Percentiles rank a stretch among this genome's conserved stretches.
These are phyloP conservation scores for Lippia alba DNA, from an alignment of 305 asterid genomes.

Conservation along the genomic window DNA sequence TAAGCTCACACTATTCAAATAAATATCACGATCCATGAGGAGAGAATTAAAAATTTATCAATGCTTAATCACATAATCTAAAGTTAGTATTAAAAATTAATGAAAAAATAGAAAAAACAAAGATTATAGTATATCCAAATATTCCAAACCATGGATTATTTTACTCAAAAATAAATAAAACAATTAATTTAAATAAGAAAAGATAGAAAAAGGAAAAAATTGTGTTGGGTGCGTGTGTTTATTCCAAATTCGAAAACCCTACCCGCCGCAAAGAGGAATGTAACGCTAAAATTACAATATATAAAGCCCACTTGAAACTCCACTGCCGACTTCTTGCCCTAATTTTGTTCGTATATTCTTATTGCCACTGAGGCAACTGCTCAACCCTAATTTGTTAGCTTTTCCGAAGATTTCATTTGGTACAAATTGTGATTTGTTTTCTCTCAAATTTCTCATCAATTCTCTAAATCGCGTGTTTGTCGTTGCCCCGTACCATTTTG, in stretches of 20 bases:
- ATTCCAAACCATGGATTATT: too few species aligned
- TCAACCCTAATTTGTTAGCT: conserved; percentile 38
- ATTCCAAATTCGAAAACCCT: conserved; percentile 24
- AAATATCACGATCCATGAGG: too few species aligned
- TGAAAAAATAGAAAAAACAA: too few species aligned
- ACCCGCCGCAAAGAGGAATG: not conserved
- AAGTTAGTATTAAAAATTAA: too few species aligned
- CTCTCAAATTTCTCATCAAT: conserved; percentile 9
- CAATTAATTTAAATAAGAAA: too few species aligned
- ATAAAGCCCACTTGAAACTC: conserved; percentile 24
- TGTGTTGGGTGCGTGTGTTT: not conserved
- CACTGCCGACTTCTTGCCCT: conserved; percentile 46
- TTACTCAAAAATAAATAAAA: too few species aligned
- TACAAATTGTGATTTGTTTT: conserved; percentile 20
- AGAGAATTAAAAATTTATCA: too few species aligned
- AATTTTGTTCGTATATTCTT: not conserved
- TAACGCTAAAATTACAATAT: conserved; percentile 27
- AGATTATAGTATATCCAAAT: too few species aligned
- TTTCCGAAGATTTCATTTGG: conserved; percentile 29
- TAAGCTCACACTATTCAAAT: too few species aligned
- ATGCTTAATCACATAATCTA: too few species aligned
- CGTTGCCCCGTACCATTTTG: not conserved
- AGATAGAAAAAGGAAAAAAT: too few species aligned
- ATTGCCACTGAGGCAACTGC: conserved; percentile 2
- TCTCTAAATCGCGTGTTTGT: not conserved